Evolutionary conservation across 495 filamentous ascomycete genomes (phyloP).

Genomic region (Trichocladium uniseriatum): DNA sequence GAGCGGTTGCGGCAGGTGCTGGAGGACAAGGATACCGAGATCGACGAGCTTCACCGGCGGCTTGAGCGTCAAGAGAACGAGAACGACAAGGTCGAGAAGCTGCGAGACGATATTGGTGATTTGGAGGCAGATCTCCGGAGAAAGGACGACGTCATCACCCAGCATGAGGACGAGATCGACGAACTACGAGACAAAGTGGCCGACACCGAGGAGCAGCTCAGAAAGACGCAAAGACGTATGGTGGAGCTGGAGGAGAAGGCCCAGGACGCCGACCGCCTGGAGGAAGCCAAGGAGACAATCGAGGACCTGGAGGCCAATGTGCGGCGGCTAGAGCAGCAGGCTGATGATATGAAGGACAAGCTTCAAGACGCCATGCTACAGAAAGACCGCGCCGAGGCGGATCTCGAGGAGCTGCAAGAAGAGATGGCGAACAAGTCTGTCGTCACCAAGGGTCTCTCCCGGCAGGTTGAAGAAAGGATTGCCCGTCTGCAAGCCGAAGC

Average conservation of each 20-base stretch:
- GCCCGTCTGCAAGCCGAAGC: constrained; percentile 57
- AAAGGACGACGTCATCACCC: constrained; percentile 39
- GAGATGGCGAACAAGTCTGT: constrained; percentile 74
- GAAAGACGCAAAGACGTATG: constrained; percentile 47
- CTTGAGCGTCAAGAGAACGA: constrained; percentile 43
- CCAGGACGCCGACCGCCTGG: constrained; percentile 41
- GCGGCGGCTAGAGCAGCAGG: constrained; percentile 36
- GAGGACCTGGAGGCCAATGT: constrained; percentile 38
- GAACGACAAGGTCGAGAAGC: constrained; percentile 36
- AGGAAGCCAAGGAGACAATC: constrained; percentile 47
- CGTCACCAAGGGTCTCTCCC: constrained; percentile 62
- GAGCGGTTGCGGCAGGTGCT: constrained; percentile 45
- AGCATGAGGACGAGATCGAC: constrained; percentile 37
- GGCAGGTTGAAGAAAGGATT: constrained; percentile 65
- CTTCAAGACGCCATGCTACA: constrained; percentile 54
- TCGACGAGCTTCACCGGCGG: constrained; percentile 43
- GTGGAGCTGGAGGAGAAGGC: constrained; percentile 55
- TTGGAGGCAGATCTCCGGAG: constrained; percentile 50
- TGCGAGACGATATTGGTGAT: constrained; percentile 51
- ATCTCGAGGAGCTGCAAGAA: constrained; percentile 59
- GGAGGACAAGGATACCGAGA: constrained; percentile 41
- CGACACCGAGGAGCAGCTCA: constrained; percentile 44
- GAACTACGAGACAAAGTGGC: constrained; percentile 40
- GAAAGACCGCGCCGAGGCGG: constrained; percentile 47
- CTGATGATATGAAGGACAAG: constrained; percentile 51